phyloP scores from a whole-genome alignment of 2,329 filamentous ascomycete genomes.

The Fusarium oligoseptatum region DNA sequence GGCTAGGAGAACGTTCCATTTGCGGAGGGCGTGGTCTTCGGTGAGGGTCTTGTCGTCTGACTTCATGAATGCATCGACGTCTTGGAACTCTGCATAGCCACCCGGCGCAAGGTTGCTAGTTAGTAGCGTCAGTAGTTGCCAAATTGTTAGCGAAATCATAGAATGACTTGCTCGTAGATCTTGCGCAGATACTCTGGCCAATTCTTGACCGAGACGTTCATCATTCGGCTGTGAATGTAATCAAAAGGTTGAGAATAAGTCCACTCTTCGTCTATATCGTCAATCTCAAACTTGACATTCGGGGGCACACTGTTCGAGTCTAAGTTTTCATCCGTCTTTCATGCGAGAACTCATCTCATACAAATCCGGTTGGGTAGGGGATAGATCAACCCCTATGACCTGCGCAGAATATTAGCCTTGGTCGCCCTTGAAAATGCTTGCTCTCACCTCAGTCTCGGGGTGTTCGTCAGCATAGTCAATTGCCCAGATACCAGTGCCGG shows the following conservation, averaged over 20 bases:
- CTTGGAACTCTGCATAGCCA: background rate
- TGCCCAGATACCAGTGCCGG: background rate
- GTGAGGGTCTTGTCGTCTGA: background rate
- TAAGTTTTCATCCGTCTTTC: background rate
- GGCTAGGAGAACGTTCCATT: background rate
- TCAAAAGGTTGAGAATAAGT: background rate
- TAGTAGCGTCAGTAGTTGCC: background rate
- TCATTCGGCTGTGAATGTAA: background rate
- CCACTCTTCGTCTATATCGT: background rate
- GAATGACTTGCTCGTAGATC: background rate
- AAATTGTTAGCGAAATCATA: accelerated
- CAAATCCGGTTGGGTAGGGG: background rate
- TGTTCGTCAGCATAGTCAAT: background rate
- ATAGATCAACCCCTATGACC: background rate
- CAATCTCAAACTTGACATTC: background rate
- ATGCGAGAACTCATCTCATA: background rate
- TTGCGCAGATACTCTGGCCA: background rate
- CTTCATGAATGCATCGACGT: background rate
- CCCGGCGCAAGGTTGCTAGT: background rate
- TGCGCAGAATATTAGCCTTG: background rate
- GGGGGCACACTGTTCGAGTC: background rate
- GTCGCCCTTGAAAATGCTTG: background rate
- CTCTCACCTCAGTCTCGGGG: background rate
- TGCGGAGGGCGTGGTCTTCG: background rate
- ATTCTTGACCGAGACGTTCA: background rate